Conservation (phyloP, 176 grass and related monocot species). For the Themeda triandra region DNA sequence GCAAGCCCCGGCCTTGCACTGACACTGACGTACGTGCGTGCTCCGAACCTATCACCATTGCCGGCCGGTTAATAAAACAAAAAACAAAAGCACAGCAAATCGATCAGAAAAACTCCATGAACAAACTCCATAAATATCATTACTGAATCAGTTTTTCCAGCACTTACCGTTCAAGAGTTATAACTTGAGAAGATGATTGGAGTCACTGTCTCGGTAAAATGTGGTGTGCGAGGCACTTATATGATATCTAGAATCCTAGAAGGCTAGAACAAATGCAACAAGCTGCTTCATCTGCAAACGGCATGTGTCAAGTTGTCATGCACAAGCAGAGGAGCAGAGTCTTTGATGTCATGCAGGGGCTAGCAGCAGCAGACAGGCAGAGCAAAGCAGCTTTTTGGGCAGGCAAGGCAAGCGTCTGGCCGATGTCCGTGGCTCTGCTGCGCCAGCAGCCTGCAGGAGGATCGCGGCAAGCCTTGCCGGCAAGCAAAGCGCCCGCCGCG, state of each 20-base stretch:
- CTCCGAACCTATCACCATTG: background rate
- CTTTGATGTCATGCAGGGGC: background rate
- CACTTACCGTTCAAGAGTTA: background rate
- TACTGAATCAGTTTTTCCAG: background rate
- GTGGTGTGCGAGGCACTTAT: background rate
- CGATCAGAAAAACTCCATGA: background rate
- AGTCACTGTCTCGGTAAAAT: background rate
- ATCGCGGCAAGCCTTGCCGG: conserved; percentile 35
- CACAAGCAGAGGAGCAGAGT: background rate
- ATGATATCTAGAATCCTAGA: background rate
- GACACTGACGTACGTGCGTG: background rate
- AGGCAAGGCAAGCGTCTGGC: background rate
- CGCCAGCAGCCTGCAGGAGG: background rate
- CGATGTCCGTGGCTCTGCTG: background rate
- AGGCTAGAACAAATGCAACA: background rate
- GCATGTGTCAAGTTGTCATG: background rate
- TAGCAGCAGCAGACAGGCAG: background rate
- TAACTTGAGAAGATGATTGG: background rate
- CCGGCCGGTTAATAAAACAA: background rate
- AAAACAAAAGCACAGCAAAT: background rate
- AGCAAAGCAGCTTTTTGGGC: conserved; percentile 3
- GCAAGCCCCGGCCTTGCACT: background rate
- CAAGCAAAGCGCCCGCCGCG: conserved; percentile 57
- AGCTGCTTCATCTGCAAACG: background rate
- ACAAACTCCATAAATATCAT: background rate